These are phyloP conservation scores for Sporothrix phasma DNA, from an alignment of 2,329 filamentous ascomycete species.

Conservation along the genomic window DNA sequence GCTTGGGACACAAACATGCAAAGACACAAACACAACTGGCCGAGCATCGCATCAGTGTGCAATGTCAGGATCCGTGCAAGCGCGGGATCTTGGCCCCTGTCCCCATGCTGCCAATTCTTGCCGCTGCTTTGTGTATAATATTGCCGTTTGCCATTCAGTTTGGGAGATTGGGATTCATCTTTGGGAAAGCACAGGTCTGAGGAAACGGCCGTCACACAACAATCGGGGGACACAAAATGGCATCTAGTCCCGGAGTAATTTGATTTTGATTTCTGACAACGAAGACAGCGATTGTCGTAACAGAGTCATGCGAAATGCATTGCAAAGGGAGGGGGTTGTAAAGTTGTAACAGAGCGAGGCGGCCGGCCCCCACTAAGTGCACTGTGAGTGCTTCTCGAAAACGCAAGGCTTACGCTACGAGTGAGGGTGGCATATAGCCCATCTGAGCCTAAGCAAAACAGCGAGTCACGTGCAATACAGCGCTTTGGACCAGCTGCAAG, in stretches of 20 bases:
- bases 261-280: neutral
- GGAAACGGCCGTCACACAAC: neutral
- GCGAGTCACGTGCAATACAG: no score
- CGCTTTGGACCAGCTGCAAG: no score
- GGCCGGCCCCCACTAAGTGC: no score
- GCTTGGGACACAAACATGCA: neutral
- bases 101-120: neutral
- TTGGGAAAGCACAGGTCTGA: neutral
- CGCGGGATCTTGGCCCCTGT: neutral
- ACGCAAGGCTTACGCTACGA: no score
- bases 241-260: constrained; percentile 12
- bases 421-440: no score
- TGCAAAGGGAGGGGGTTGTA: no score
- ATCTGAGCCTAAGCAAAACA: no score
- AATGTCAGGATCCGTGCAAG: neutral
- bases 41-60: neutral
- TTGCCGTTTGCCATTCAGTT: neutral
- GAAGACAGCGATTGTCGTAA: no score
- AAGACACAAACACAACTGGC: no score
- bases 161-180: neutral
- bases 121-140: constrained; percentile 6
- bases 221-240: neutral
- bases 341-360: no score
- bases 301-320: no score
- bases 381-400: no score